Percentiles rank a stretch among this genome's conserved stretches.
Evolutionary conservation across 202 grass and related monocot genomes (phyloP).

Genomic region (Alloteropsis angusta): DNA sequence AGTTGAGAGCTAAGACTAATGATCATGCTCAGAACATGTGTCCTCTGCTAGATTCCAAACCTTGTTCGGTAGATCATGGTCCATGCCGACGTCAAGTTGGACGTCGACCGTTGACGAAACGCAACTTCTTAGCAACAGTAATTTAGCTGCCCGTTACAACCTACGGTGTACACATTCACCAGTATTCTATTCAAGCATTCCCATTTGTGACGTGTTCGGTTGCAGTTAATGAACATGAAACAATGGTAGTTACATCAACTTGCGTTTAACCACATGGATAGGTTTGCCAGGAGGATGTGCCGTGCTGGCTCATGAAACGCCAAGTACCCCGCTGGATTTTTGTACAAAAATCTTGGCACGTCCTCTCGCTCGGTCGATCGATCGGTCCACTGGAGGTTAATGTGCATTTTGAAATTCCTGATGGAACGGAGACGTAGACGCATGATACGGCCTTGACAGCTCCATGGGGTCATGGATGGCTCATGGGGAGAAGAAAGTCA

Average conservation of each 20-base stretch:
- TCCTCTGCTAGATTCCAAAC: slow-evolving; percentile 5
- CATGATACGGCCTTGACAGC: background rate
- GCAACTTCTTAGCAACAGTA: background rate
- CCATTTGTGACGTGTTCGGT: too few species aligned
- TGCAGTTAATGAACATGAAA: background rate
- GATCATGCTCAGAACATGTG: slow-evolving; percentile 6
- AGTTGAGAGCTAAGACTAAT: background rate
- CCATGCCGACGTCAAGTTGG: background rate
- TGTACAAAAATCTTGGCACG: background rate
- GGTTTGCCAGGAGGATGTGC: background rate
- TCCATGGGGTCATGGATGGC: too few species aligned
- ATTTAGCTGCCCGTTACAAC: background rate
- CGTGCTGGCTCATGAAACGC: background rate
- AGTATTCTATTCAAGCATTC: background rate
- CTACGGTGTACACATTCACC: too few species aligned
- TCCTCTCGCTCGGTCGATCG: background rate
- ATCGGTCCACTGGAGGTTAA: background rate
- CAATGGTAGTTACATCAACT: background rate
- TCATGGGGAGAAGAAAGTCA: background rate
- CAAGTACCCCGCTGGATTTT: background rate
- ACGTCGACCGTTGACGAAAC: background rate
- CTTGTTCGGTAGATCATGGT: slow-evolving; percentile 2
- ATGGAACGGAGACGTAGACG: background rate
- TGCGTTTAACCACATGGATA: background rate
- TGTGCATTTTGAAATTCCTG: background rate